phyloP scores from a whole-genome alignment of 805 yeast genomes.

The Blastobotrys chiropterorum region DNA sequence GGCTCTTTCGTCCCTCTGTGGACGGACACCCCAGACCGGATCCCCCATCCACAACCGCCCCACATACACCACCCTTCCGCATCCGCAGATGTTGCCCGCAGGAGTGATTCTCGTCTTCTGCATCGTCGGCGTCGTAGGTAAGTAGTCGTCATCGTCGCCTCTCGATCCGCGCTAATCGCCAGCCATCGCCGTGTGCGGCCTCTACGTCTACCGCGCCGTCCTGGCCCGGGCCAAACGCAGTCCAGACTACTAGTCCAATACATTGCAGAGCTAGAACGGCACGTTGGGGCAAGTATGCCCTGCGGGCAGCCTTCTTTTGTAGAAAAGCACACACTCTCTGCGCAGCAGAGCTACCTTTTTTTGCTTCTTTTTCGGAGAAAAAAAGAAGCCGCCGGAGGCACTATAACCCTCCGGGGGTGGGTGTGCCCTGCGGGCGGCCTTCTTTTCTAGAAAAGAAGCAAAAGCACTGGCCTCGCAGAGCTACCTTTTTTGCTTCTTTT shows the following conservation, averaged over 20 bases:
- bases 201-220: slow-evolving; percentile 9
- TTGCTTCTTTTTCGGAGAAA: not conserved
- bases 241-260: slow-evolving; percentile 1
- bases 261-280: not conserved
- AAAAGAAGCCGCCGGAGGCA: no score
- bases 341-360: not conserved
- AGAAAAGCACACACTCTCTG: not conserved
- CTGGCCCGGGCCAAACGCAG: slow-evolving; percentile 5
- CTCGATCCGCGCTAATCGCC: slow-evolving; percentile 4
- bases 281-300: no score
- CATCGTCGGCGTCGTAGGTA: slow-evolving; percentile 33
- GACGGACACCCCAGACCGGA: no score
- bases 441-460: no score
- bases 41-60: not conserved
- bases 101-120: slow-evolving; percentile 68
- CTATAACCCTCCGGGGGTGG: no score
- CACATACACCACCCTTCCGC: not conserved
- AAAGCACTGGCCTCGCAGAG: no score
- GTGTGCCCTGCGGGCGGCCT: no score
- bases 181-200: slow-evolving; percentile 11
- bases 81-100: slow-evolving; percentile 50
- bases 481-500: no score
- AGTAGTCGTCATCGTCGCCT: slow-evolving; percentile 8
- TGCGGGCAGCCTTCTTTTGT: not conserved
- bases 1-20: no score